Evolutionary conservation across 176 grass and related monocot species (phyloP).

Genomic region (Tuctoria greenei): DNA sequence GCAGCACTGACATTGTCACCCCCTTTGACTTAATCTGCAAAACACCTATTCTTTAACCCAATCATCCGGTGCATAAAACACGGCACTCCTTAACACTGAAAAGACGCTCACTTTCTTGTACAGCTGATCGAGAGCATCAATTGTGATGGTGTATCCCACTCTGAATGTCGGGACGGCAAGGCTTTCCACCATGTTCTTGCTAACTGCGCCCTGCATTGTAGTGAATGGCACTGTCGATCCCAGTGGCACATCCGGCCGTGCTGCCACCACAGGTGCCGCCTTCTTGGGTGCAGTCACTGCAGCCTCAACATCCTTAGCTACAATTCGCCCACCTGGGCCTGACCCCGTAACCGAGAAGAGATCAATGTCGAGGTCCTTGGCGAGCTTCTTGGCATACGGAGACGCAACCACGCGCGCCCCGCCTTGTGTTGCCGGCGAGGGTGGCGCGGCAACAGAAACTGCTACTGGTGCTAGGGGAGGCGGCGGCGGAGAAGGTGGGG

Average conservation of each 20-base stretch:
- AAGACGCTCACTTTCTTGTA: conserved; percentile 78
- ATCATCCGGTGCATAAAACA: neutral
- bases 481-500: conserved; percentile 7
- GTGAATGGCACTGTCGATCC: conserved; percentile 83
- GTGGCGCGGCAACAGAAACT: conserved; percentile 36
- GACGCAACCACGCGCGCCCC: conserved; percentile 75
- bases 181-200: conserved; percentile 96
- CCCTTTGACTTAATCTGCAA: conserved; percentile 87
- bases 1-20: conserved; percentile 82
- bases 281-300: conserved; percentile 39
- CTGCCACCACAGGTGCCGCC: conserved; percentile 18
- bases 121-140: conserved; percentile 82
- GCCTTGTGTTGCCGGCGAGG: conserved; percentile 62
- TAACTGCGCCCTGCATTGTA: conserved; percentile 88
- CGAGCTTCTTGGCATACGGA: conserved; percentile 93
- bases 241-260: conserved; percentile 48
- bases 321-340: conserved; percentile 81
- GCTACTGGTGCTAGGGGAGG: conserved; percentile 30
- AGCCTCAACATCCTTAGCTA: conserved; percentile 87
- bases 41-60: neutral
- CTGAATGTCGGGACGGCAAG: conserved; percentile 87
- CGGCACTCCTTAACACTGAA: neutral
- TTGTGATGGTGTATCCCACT: conserved; percentile 86
- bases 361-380: conserved; percentile 83
- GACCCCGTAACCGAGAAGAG: conserved; percentile 55